A percentile compares a stretch with the other conserved stretches of the same genome.
phyloP scores from a whole-genome alignment of 805 yeast genomes.

The Cyberlindnera mississippiensis region DNA sequence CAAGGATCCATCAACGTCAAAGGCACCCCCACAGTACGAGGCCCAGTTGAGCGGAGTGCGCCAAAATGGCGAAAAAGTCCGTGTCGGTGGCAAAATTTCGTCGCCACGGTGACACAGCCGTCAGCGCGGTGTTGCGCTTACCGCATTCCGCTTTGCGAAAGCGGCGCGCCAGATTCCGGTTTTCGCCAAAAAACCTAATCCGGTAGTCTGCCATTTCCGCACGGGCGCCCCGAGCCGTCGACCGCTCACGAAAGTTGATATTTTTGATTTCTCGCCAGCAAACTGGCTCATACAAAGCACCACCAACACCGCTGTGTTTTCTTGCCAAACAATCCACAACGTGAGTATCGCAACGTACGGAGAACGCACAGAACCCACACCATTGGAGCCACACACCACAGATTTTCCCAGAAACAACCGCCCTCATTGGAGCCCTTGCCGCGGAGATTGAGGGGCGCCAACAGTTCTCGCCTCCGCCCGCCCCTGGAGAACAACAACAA shows the following conservation, averaged over 20 bases:
- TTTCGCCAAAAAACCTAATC: not conserved
- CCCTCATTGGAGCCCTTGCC: not conserved
- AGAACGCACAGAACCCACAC: not conserved
- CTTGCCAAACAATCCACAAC: too few species aligned
- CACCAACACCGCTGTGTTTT: not conserved
- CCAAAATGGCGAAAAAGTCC: not conserved
- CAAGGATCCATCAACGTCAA: not conserved
- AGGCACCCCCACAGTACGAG: too few species aligned
- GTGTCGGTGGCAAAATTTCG: constrained; percentile 5
- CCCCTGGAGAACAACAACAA: not conserved
- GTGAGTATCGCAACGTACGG: not conserved
- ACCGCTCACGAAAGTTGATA: constrained; percentile 5
- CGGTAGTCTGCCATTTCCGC: constrained; percentile 3
- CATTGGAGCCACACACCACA: not conserved
- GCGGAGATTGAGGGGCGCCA: not conserved
- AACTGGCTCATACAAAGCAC: constrained; percentile 3
- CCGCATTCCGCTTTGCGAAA: constrained; percentile 6
- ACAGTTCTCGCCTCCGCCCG: not conserved
- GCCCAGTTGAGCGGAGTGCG: too few species aligned
- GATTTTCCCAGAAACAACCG: too few species aligned
- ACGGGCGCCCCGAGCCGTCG: not conserved
- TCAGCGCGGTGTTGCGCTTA: not conserved
- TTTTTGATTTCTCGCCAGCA: constrained; percentile 17
- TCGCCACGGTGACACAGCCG: not conserved
- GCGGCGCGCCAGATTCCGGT: not conserved